Evolutionary conservation across 73 alveolate species (phyloP), one percentile per base, ranked within the genome.

Genomic region (Tetrahymena thermophila): DNA sequence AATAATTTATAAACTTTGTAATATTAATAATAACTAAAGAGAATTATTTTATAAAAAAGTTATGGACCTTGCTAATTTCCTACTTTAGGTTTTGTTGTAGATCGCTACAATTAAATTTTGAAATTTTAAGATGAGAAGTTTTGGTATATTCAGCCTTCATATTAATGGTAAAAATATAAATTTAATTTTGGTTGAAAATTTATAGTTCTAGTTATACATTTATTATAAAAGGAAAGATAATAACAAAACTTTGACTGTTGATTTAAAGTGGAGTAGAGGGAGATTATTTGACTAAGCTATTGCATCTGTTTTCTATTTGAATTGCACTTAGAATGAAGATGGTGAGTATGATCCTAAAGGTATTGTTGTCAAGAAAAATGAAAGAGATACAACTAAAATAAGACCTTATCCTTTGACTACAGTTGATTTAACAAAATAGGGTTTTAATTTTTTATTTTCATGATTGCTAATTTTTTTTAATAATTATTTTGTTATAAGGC

Each of bases 41-140:
- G 44, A 40, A 40, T 40, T 25, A 16, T 16, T 35, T 58, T 97
- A 35, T 96, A 97, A 31, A 94, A 98, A 17, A 96, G 99, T 89
- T 99, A 99, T 95, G 99, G 99, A 16, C 99, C 99, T 3, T 99
- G 99, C 95, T 98, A 99, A 97, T 98, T 99, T 93, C 99, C 99
- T 14, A 99, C 99, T 14, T 98, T 99, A 28, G 99, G 99, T 95
- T 99, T 99, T 95, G 98, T 99, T 28, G 99, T 99, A 5, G 99
- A 99, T 95, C 96, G 99, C 94, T 97, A 96, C 44, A 97, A 96
- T 94, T 98, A 98, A 93, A 99, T 99, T 23, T 96, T 99, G 93
- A 98, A 99, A 85, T 99, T 99, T 96, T 96, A 93, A n/a, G 98
- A 99, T 35, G 99, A 99, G 93, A 96, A 97, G 85, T 99, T 98